phyloP scores from a whole-genome alignment of 2,329 filamentous ascomycete genomes.

The Aphanoascus verrucosus region DNA sequence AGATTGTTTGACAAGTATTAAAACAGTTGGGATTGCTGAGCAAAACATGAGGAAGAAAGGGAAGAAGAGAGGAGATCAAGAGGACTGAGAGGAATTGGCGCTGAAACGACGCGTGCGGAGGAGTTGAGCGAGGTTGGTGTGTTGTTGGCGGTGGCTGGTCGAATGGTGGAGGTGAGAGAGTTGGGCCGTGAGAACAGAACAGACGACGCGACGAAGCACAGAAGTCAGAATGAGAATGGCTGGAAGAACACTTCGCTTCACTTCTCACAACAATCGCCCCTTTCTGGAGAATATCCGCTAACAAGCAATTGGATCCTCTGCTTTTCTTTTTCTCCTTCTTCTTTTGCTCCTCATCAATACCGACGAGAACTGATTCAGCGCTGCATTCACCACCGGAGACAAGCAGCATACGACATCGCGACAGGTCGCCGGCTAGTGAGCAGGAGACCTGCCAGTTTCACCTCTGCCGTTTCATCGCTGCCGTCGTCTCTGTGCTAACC shows the following conservation, averaged over 20 bases:
- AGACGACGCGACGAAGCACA: no score
- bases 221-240: slow-evolving; percentile 9
- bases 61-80: background rate
- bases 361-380: background rate
- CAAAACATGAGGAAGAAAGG: background rate
- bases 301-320: no score
- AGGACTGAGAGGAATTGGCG: background rate
- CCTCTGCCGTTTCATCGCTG: background rate
- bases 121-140: background rate
- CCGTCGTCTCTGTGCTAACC: background rate
- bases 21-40: background rate
- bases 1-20: background rate
- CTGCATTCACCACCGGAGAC: background rate
- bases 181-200: background rate
- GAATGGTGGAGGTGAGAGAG: slow-evolving; percentile 5
- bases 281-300: background rate
- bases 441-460: background rate
- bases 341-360: background rate
- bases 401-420: background rate
- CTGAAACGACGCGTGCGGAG: background rate
- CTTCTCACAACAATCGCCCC: background rate
- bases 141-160: slow-evolving; percentile 13
- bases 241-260: no score
- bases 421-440: background rate
- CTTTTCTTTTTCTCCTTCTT: background rate